Base-by-base conservation (phyloP, 2,329 filamentous ascomycete species). In the Neopestalotiopsis sp. region DNA sequence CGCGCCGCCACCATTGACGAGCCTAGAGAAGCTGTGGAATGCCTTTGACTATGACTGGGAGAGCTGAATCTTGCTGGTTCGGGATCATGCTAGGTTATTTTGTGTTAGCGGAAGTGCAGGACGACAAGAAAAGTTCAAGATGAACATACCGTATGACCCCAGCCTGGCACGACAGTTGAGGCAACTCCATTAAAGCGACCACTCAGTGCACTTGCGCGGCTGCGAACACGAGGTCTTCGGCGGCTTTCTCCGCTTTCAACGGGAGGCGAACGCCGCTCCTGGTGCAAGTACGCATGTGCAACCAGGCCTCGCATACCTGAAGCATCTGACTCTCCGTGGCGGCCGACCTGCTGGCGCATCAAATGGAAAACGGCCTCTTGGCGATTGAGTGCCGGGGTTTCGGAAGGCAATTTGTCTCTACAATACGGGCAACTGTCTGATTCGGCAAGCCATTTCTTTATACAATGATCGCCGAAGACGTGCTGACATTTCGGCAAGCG, bases 351-450 rank as follows among this genome's bases (percentile, higher is more conserved):
- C 28, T 76, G 74, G 32, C 75, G 75, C 38, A 75, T 63, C 64
- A 76, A 74, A 14, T 75, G 74, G 58, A 74, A 72, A 32, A 74
- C 70, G 6, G 77, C 72, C 45, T 77, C 45, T 57, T 72, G 63
- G 67, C 67, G 49, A 49, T 67, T 69, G 4, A 69, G 71, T 49
- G 71, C 68, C 42, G 73, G 73, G 28, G 77, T 74, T 69, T 89
- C 85, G 1, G 87, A 86, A 2, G 84, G 86, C 30, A 91, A 80
- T 73, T 89, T 89, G 71, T 89, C 85, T 32, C 89, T 85, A 76
- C 89, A 91, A 73, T 91, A 91, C 0, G 89, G 89, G 72, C 89
- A 91, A 67, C 83, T 89, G 72, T 89, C 85, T 1, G 87, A 87
- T 60, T 90, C 87, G 66, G 88, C 83, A 57, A 91, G 85, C 89